Percentiles rank a stretch among this genome's conserved stretches.
These are phyloP conservation scores for Alternaria burnsii DNA, from an alignment of 2,329 filamentous ascomycete genomes.

Conservation along the genomic window DNA sequence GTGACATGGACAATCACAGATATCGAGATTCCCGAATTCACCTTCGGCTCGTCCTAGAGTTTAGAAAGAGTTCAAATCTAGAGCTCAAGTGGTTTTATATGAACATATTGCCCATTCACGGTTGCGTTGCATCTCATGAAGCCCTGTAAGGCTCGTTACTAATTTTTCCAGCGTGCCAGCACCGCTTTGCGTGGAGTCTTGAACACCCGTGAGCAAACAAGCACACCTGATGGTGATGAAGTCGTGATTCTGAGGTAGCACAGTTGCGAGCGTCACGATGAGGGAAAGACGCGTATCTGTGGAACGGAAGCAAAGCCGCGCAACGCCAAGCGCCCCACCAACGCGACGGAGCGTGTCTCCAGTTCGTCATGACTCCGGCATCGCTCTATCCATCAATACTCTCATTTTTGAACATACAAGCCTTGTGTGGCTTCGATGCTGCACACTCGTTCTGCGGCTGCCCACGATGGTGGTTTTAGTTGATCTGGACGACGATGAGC, in stretches of 20 bases:
- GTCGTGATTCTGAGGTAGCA: neutral
- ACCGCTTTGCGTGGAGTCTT: neutral
- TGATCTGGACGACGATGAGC: conserved; percentile 54
- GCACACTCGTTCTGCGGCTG: conserved; percentile 18
- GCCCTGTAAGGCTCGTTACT: neutral
- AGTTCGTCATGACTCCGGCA: conserved; percentile 31
- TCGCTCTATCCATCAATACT: conserved; percentile 21
- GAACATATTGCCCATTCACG: neutral
- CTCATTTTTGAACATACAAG: conserved; percentile 9
- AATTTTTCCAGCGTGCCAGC: neutral
- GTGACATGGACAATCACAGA: conserved; percentile 56
- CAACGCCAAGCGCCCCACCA: conserved; percentile 25
- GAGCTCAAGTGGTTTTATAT: neutral
- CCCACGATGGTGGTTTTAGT: conserved; percentile 55
- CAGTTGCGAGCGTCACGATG: neutral
- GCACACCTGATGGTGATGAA: neutral
- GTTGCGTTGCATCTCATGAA: neutral
- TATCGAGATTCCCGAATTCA: conserved; percentile 42
- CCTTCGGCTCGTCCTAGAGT: conserved; percentile 22
- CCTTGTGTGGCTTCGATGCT: conserved; percentile 41
- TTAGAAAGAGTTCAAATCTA: too few species aligned
- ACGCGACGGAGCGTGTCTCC: conserved; percentile 16
- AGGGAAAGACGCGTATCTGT: neutral
- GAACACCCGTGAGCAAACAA: neutral
- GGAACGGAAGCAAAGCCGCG: conserved; percentile 12